Conservation (phyloP, 2,329 filamentous ascomycete species). For the Cercospora sp. region DNA sequence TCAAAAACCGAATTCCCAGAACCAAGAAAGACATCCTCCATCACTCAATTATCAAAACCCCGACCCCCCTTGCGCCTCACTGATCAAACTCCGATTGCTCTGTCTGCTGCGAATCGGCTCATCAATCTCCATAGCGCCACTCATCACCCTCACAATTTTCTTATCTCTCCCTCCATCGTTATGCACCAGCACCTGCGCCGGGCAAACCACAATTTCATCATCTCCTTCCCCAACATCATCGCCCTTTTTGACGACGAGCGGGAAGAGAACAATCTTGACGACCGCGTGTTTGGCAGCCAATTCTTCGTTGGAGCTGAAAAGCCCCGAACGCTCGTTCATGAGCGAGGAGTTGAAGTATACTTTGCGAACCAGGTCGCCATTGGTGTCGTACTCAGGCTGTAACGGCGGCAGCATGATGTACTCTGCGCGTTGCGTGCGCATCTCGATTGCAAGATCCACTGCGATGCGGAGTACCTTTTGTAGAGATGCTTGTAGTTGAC, state of each 20-base stretch:
- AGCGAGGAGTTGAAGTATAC: constrained; percentile 88
- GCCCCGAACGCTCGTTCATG: constrained; percentile 88
- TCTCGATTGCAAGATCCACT: constrained; percentile 88
- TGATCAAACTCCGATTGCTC: constrained; percentile 36
- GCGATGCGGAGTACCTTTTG: constrained; percentile 85
- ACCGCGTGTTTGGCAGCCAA: constrained; percentile 74
- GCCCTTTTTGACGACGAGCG: constrained; percentile 92
- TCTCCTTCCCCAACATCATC: constrained; percentile 84
- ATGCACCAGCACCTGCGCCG: constrained; percentile 82
- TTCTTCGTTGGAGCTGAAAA: constrained; percentile 71
- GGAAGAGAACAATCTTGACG: constrained; percentile 91
- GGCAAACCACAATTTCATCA: constrained; percentile 92
- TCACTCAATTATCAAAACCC: constrained; percentile 20
- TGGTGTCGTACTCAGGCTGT: constrained; percentile 90
- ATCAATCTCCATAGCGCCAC: constrained; percentile 52
- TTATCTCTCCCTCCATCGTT: constrained; percentile 42
- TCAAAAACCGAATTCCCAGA: too few species aligned
- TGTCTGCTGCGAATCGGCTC: constrained; percentile 33
- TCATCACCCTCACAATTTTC: constrained; percentile 53
- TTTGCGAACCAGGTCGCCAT: constrained; percentile 83
- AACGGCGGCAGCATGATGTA: constrained; percentile 98
- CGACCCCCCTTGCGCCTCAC: constrained; percentile 29
- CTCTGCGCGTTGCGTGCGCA: constrained; percentile 94
- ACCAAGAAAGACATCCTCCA: too few species aligned
- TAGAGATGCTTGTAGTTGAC: constrained; percentile 78